Evolutionary conservation across 2,329 filamentous ascomycete species (phyloP).

Genomic region (Aquanectria penicillioides): DNA sequence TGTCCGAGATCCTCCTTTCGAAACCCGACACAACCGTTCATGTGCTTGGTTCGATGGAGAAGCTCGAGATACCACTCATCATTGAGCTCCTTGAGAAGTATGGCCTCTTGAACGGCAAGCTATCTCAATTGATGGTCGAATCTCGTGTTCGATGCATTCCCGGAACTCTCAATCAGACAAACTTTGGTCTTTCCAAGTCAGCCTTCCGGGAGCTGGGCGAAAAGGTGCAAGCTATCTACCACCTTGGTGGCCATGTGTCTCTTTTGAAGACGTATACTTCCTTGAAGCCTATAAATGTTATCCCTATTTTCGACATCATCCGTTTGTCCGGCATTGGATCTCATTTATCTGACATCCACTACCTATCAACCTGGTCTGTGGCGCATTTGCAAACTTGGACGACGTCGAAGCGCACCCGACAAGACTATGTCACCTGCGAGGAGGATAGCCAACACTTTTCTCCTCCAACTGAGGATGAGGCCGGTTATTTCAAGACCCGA

Average conservation of each 20-base stretch:
- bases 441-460: conserved; percentile 35
- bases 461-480: conserved; percentile 37
- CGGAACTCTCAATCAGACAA: conserved; percentile 31
- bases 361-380: conserved; percentile 38
- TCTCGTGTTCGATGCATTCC: conserved; percentile 25
- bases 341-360: conserved; percentile 35
- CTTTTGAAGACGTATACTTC: conserved; percentile 38
- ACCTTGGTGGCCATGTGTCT: conserved; percentile 41
- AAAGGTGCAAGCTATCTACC: conserved; percentile 37
- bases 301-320: conserved; percentile 38
- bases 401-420: conserved; percentile 27
- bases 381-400: conserved; percentile 39
- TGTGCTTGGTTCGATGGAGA: conserved; percentile 32
- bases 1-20: conserved; percentile 31
- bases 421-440: conserved; percentile 29
- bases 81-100: conserved; percentile 31
- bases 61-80: conserved; percentile 23
- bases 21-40: conserved; percentile 26
- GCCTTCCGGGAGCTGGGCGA: conserved; percentile 37
- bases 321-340: conserved; percentile 34
- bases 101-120: conserved; percentile 25
- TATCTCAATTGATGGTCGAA: conserved; percentile 21
- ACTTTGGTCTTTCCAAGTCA: conserved; percentile 36
- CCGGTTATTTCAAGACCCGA: conserved; percentile 42
- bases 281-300: conserved; percentile 35